Evolutionary conservation across 257 asterid genomes (phyloP).

Genomic region (Vinca minor): DNA sequence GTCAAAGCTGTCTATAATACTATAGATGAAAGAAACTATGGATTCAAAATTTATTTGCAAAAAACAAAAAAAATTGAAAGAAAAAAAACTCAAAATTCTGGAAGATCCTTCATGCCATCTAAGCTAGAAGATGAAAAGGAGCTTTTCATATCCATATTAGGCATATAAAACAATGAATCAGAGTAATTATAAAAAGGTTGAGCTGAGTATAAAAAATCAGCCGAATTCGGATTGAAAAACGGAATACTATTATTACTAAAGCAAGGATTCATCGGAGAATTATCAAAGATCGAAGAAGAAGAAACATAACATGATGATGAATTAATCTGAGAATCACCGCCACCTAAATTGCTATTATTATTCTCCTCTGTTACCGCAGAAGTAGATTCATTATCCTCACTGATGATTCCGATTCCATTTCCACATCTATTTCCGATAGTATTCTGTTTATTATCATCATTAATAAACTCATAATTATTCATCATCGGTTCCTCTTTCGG

Average conservation of each 20-base stretch:
- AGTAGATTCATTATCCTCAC: constrained; percentile 23
- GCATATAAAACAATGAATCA: constrained; percentile 18
- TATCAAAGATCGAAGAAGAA: constrained; percentile 17
- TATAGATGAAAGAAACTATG: not conserved
- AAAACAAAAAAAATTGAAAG: not conserved
- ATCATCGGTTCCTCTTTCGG: not conserved
- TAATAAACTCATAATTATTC: not conserved
- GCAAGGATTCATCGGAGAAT: constrained; percentile 8
- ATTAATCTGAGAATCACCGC: constrained; percentile 26
- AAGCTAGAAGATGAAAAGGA: constrained; percentile 21
- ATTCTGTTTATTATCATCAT: not conserved
- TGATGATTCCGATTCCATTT: not conserved
- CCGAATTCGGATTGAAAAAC: constrained; percentile 13
- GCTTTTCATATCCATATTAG: constrained; percentile 20
- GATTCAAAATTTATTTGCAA: not conserved
- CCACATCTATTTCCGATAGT: not conserved
- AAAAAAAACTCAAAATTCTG: constrained; percentile 13
- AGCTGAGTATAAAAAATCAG: constrained; percentile 13
- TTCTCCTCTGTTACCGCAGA: constrained; percentile 23
- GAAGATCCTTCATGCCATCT: constrained; percentile 25
- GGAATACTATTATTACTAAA: constrained; percentile 12
- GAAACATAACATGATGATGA: constrained; percentile 16
- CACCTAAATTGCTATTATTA: constrained; percentile 9
- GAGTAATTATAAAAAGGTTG: constrained; percentile 15
- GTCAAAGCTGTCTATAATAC: not conserved